Conservation (phyloP, 768 basidiomycete genomes). For the Amanita polypyramis region DNA sequence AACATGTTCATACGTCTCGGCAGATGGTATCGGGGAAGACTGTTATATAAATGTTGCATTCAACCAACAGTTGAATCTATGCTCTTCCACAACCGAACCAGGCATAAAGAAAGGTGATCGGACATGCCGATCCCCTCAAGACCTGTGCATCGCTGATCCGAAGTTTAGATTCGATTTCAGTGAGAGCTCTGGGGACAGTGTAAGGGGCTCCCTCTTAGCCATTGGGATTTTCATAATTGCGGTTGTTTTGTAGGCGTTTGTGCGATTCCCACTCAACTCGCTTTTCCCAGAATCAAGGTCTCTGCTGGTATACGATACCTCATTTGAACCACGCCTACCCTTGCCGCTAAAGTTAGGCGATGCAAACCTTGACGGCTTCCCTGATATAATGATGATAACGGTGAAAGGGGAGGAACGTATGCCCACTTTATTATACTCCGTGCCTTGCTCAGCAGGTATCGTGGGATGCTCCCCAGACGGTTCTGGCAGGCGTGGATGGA, state of each 20-base stretch:
- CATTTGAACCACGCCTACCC: slow-evolving; percentile 58
- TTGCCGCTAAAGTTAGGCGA: slow-evolving; percentile 79
- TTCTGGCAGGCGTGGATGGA: slow-evolving; percentile 56
- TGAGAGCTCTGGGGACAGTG: slow-evolving; percentile 33
- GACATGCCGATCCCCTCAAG: slow-evolving; percentile 64
- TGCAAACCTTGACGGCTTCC: slow-evolving; percentile 88
- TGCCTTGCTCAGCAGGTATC: slow-evolving; percentile 43
- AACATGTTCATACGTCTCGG: slow-evolving; percentile 66
- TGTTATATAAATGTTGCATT: slow-evolving; percentile 89
- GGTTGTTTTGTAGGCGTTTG: slow-evolving; percentile 40
- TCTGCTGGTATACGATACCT: slow-evolving; percentile 62
- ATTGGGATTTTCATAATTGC: background rate
- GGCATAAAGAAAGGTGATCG: slow-evolving; percentile 37
- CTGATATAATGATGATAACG: slow-evolving; percentile 64
- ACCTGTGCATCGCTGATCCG: slow-evolving; percentile 76
- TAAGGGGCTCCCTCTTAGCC: background rate
- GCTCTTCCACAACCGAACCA: slow-evolving; percentile 44
- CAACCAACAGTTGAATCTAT: slow-evolving; percentile 84
- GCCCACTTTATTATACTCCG: slow-evolving; percentile 55
- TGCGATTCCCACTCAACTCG: slow-evolving; percentile 51
- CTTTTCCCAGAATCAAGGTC: slow-evolving; percentile 44
- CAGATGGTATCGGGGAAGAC: slow-evolving; percentile 60
- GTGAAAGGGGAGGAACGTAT: slow-evolving; percentile 34
- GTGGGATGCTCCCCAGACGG: slow-evolving; percentile 45
- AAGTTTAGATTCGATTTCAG: slow-evolving; percentile 70